Base-by-base conservation (phyloP, 78 protist species). In the Dictyostelium purpureum region DNA sequence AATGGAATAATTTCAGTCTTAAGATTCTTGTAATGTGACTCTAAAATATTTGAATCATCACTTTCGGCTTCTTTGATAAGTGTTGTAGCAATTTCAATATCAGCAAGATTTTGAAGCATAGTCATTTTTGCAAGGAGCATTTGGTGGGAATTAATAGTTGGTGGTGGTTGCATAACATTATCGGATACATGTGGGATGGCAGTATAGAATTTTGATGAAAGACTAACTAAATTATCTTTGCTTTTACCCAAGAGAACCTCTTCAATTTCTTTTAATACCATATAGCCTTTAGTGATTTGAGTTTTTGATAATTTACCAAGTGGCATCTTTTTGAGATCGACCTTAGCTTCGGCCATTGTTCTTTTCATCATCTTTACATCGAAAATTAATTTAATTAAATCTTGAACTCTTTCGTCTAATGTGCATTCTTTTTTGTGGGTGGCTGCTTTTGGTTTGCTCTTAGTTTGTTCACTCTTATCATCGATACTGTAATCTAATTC, bases 301-400 rank as follows among this genome's bases (percentile, higher is more conserved):
- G 6, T 28, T 73, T 78, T 94, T 26, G 93, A 82, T 10, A 91
- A 83, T 74, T 91, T 79, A 16, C 97, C 97, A 6, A 97, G 90
- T 61, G 98, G 98, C 91, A 90, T 82, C 74, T 94, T 90, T 56
- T 95, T 52, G 65, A 85, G 52, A 74, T 97, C 97, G 47, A 77
- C 54, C 47, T 95, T 92, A 59, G 94, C 79, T 38, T 94, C 96
- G 28, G 42, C n/a, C 96, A 96, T 40, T n/a, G 95, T 87, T n/a
- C 61, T 31, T 24, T 70, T 63, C 95, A 96, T 94, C 93, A 74
- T 82, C 70, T 74, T 79, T n/a, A 93, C 35, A 69, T 95, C 98
- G 28, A 88, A 96, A 59, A 95, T 88, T 21, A 95, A 38, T 47
- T 71, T 52, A 42, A 96, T 61, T 28, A 96, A 45, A 38, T 66